Base-by-base conservation (phyloP, 768 basidiomycete genomes). In the Clitopilus hobsonii region DNA sequence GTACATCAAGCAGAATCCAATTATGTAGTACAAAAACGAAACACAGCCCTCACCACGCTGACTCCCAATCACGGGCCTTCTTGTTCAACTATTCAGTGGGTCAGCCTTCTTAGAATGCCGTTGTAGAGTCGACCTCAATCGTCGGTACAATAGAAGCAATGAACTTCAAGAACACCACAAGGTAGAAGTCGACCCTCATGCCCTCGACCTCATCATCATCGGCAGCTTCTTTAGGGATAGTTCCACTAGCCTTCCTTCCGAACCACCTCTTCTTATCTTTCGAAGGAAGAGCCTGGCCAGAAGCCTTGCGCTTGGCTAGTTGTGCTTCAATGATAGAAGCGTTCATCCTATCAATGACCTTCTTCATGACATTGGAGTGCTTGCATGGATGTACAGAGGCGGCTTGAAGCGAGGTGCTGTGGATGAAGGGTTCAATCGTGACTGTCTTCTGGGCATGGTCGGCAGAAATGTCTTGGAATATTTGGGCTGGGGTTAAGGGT, bases 341-440 rank as follows among this genome's bases (percentile, higher is more conserved):
- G 71, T 98, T 97, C 94, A 98, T 98, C 55, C 96, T 83, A 70
- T 98, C 96, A 66, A 98, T 98, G 58, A 98, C 93, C 69, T 98
- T 98, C 82, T 97, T 98, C 97, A 99, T 99, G 55, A 99, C 97
- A 69, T 88, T 92, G 1, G 94, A 91, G 69, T 99, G 96, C 67
- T 97, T 98, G 82, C 96, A 99, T 1, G 96, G 96, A 69, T 99
- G 96, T 10, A 99, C 96, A 0, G 90, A 94, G 0, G 95, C 97
- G 1, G 88, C 86, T 66, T 92, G 88, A 47, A 95, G 79, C 10
- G 87, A 84, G 1, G 83, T 74, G 0, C 89, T 90, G 71, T 98
- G 94, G n/a, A 95, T 94, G 82, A 99, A 99, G 0, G 88, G 83
- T 69, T 99, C 97, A 71, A 98, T 96, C 0, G 97, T 99, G 52